A percentile compares a stretch with the other conserved stretches of the same genome.
These are phyloP conservation scores for Talaromyces sp. DNA, from an alignment of 2,329 filamentous ascomycete species.

Conservation along the genomic window DNA sequence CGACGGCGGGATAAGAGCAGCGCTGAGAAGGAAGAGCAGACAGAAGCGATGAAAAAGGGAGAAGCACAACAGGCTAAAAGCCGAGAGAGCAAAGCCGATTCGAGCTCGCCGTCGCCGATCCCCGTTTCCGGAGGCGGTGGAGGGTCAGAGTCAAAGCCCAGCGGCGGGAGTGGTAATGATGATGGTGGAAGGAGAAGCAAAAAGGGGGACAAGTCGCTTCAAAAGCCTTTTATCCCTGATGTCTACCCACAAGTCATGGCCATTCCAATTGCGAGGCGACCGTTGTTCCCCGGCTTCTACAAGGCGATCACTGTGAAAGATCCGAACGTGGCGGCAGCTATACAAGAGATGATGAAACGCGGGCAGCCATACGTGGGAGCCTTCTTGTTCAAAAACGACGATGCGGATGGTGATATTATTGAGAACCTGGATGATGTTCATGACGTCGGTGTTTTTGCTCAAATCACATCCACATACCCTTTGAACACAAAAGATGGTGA, in stretches of 20 bases:
- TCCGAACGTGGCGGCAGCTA: constrained; percentile 82
- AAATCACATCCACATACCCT: constrained; percentile 94
- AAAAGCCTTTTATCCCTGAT: constrained; percentile 87
- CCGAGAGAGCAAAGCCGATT: constrained; percentile 47
- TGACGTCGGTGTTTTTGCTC: constrained; percentile 93
- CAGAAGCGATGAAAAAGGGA: constrained; percentile 42
- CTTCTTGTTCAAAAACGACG: constrained; percentile 95
- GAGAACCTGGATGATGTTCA: constrained; percentile 87
- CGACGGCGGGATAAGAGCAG: constrained; percentile 41
- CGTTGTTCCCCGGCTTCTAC: constrained; percentile 96
- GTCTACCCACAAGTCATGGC: constrained; percentile 97
- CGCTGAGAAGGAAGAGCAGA: constrained; percentile 32
- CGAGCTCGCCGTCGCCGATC: constrained; percentile 46
- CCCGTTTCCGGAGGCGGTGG: constrained; percentile 33
- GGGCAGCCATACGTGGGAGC: constrained; percentile 97
- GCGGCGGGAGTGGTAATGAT: constrained; percentile 53
- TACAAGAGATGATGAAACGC: constrained; percentile 93
- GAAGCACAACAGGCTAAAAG: constrained; percentile 29
- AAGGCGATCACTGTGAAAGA: constrained; percentile 97
- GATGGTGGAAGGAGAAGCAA: constrained; percentile 68
- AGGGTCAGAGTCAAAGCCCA: constrained; percentile 46
- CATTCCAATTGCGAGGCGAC: constrained; percentile 89
- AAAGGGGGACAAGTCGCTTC: constrained; percentile 69
- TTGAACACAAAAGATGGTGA: constrained; percentile 60
- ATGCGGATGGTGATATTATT: constrained; percentile 89